These are phyloP conservation scores for Allium sativum DNA, from an alignment of 106 monocot genomes.

Conservation along the genomic window DNA sequence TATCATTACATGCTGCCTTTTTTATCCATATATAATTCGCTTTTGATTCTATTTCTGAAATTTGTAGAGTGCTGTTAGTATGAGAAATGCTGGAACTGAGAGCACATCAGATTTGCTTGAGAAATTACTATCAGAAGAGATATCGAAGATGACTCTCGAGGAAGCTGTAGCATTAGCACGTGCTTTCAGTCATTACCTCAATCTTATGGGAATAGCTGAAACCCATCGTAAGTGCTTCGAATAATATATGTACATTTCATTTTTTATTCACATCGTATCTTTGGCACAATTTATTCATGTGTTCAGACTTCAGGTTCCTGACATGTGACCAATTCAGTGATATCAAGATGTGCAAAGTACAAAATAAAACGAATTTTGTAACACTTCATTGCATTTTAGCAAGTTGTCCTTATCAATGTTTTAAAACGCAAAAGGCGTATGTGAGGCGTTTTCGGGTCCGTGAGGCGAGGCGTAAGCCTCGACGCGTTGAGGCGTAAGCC, in stretches of 20 bases:
- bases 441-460: no score
- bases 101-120: constrained; percentile 68
- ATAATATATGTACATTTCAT: no score
- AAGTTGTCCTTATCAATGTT: no score
- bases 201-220: constrained; percentile 84
- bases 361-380: no score
- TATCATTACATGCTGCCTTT: no score
- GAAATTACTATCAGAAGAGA: constrained; percentile 56
- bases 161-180: constrained; percentile 78
- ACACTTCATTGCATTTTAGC: no score
- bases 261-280: neutral
- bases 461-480: no score
- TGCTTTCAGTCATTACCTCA: constrained; percentile 85
- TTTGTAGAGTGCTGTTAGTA: constrained; percentile 66
- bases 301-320: no score
- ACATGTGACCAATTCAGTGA: no score
- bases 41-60: neutral
- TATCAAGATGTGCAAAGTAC: no score
- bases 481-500: no score
- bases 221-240: constrained; percentile 72
- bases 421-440: no score
- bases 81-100: constrained; percentile 83
- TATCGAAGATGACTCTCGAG: constrained; percentile 71
- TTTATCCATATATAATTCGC: neutral
- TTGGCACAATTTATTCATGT: neutral